Conservation (phyloP, 2,329 filamentous ascomycete species). For the Stachybotrys echinatus region DNA sequence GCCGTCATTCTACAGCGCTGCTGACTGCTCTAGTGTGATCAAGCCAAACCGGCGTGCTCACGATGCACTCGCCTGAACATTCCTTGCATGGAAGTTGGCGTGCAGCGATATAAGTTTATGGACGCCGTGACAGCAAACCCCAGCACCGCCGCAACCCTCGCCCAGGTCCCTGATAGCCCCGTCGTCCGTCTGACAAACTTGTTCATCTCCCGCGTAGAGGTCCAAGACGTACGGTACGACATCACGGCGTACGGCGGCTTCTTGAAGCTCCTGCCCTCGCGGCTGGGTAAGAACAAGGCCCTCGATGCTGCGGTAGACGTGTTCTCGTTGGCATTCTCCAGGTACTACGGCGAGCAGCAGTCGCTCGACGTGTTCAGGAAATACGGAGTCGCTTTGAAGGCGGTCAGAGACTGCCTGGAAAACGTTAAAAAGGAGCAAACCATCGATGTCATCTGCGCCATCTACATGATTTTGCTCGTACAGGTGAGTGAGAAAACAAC, state of each 20-base stretch:
- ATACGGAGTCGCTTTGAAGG: neutral
- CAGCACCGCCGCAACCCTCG: neutral
- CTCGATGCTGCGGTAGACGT: neutral
- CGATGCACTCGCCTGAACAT: neutral
- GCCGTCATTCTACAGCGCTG: neutral
- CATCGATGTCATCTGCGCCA: neutral
- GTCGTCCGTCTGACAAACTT: neutral
- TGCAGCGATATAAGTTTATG: neutral
- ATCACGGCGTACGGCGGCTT: neutral
- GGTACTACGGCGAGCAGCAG: neutral
- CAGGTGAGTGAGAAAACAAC: too few species aligned
- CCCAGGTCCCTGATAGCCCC: neutral
- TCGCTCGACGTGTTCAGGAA: neutral
- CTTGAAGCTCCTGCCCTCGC: neutral
- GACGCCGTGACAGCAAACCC: neutral
- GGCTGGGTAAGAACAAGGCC: neutral
- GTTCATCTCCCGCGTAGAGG: neutral
- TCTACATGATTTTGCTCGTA: neutral
- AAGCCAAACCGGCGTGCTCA: neutral
- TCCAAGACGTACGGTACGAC: conserved; percentile 1
- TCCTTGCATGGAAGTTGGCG: neutral
- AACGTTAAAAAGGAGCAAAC: neutral
- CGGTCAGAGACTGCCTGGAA: neutral
- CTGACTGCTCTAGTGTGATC: neutral
- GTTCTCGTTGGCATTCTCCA: neutral